These are phyloP conservation scores for Hemileccinum rubropunctum DNA, from an alignment of 768 basidiomycete genomes.

Conservation along the genomic window DNA sequence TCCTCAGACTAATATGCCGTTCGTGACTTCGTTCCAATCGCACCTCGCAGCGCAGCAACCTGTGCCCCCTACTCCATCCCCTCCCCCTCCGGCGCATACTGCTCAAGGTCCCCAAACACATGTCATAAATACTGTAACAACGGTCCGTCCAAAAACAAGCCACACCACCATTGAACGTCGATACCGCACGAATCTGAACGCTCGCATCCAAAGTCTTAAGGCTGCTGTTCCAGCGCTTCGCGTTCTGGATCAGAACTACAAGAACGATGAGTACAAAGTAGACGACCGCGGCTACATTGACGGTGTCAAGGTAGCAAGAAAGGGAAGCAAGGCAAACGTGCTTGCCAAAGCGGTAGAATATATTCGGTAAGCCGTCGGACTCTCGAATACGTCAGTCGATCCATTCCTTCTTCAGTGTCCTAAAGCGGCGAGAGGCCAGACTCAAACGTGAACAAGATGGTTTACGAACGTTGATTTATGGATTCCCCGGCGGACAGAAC, in stretches of 20 bases:
- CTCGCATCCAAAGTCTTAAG: conserved; percentile 77
- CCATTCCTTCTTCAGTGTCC: conserved; percentile 44
- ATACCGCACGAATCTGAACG: conserved; percentile 86
- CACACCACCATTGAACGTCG: conserved; percentile 89
- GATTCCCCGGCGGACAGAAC: conserved; percentile 72
- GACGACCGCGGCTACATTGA: conserved; percentile 86
- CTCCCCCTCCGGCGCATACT: conserved; percentile 30
- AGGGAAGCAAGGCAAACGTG: conserved; percentile 89
- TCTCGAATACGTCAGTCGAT: conserved; percentile 3
- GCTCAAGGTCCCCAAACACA: conserved; percentile 24
- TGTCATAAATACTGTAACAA: conserved; percentile 15
- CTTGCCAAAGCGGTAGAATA: conserved; percentile 90
- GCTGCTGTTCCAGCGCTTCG: conserved; percentile 82
- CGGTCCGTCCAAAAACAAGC: conserved; percentile 59
- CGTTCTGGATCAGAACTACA: conserved; percentile 58
- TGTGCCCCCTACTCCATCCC: conserved; percentile 41
- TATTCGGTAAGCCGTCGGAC: conserved; percentile 48
- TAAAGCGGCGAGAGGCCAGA: conserved; percentile 74
- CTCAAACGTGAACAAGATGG: conserved; percentile 76
- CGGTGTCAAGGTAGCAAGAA: conserved; percentile 88
- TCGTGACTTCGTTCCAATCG: conserved; percentile 37
- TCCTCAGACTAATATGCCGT: conserved; percentile 9
- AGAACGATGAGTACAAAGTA: conserved; percentile 48
- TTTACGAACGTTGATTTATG: conserved; percentile 61
- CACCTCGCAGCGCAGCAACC: conserved; percentile 18